Percentiles rank a stretch among this genome's conserved stretches.
These are phyloP conservation scores for Phytophthora agathidicida DNA, from an alignment of 352 stramenopile species.

Conservation along the genomic window DNA sequence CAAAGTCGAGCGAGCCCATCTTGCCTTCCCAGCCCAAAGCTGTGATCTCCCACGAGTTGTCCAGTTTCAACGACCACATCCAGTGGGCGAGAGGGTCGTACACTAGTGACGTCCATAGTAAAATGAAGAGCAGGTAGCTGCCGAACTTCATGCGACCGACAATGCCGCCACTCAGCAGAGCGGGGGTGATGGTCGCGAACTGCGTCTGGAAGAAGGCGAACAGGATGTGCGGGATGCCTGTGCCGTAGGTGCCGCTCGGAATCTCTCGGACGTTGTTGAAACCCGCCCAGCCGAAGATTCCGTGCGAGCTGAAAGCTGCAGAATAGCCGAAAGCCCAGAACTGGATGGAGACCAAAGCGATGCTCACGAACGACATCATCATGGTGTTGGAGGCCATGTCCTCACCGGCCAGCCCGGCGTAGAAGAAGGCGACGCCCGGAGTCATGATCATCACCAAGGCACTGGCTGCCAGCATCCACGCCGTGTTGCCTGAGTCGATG, in stretches of 20 bases:
- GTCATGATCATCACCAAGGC: constrained; percentile 38
- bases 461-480: constrained; percentile 34
- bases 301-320: constrained; percentile 66
- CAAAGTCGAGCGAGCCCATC: constrained; percentile 80
- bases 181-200: constrained; percentile 83
- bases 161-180: constrained; percentile 75
- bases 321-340: constrained; percentile 86
- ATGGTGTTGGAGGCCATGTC: constrained; percentile 87
- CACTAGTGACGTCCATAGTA: constrained; percentile 82
- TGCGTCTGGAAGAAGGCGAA: constrained; percentile 87
- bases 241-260: constrained; percentile 57
- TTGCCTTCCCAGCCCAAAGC: constrained; percentile 68
- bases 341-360: constrained; percentile 82
- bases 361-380: constrained; percentile 82
- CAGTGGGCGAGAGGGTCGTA: constrained; percentile 87
- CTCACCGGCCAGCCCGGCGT: constrained; percentile 75
- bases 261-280: constrained; percentile 69
- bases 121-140: constrained; percentile 74
- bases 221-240: constrained; percentile 67
- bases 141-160: constrained; percentile 88
- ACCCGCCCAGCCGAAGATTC: constrained; percentile 64
- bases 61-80: constrained; percentile 81
- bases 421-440: constrained; percentile 55
- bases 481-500: constrained; percentile 42
- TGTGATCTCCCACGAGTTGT: constrained; percentile 47